Evolutionary conservation across 106 monocot species (phyloP).

Genomic region (Triglochin maritima): DNA sequence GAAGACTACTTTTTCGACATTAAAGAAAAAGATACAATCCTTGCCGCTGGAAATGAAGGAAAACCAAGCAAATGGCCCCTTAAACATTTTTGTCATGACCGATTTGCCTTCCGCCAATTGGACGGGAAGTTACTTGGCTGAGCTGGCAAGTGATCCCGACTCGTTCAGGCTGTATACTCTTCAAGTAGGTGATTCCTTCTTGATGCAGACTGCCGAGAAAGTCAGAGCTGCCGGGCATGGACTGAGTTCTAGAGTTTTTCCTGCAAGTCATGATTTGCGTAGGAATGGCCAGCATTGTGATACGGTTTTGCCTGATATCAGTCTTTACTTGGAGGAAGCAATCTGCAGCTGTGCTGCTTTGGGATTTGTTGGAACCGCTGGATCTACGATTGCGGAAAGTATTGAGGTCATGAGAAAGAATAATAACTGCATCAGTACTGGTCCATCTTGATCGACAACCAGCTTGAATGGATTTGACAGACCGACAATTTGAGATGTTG

Average conservation of each 20-base stretch:
- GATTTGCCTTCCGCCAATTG: conserved; percentile 69
- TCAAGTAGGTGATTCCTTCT: conserved; percentile 39
- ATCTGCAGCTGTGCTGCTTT: conserved; percentile 87
- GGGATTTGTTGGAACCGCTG: conserved; percentile 89
- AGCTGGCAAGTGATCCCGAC: conserved; percentile 32
- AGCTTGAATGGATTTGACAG: neutral
- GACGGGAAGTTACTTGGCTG: conserved; percentile 60
- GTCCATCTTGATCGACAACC: neutral
- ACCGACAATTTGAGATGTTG: too few species aligned
- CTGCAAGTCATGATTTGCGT: conserved; percentile 1
- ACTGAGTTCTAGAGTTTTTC: conserved; percentile 28
- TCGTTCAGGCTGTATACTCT: conserved; percentile 47
- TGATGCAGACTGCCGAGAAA: conserved; percentile 39
- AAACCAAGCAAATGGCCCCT: conserved; percentile 14
- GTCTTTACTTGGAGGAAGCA: conserved; percentile 62
- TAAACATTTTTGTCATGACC: conserved; percentile 88
- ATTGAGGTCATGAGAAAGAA: conserved; percentile 74
- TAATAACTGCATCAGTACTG: conserved; percentile 22
- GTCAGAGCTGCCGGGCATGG: conserved; percentile 51
- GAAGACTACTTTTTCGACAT: conserved; percentile 59
- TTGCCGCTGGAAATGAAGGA: conserved; percentile 22
- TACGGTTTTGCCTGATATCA: conserved; percentile 39
- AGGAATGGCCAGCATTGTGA: conserved; percentile 14
- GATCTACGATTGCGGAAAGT: conserved; percentile 84
- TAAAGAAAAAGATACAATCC: conserved; percentile 49